phyloP scores from a whole-genome alignment of 441 rosid genomes.

The Populus trichocarpa region DNA sequence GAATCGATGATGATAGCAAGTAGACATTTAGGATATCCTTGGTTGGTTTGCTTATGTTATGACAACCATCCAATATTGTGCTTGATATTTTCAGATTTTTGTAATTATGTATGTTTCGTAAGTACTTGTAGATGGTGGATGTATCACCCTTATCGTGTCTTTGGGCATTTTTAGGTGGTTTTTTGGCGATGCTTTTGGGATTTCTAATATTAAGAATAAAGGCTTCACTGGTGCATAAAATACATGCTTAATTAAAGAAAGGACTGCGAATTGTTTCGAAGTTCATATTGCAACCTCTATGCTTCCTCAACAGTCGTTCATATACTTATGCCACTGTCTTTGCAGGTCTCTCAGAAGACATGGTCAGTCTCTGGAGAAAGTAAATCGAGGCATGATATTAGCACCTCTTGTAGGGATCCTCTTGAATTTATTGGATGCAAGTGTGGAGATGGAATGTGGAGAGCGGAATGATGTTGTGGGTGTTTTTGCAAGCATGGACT shows the following conservation, averaged over 20 bases:
- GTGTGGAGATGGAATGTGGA: slow-evolving; percentile 36
- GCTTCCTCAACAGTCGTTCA: slow-evolving; percentile 1
- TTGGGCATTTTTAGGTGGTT: neutral
- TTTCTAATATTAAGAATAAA: neutral
- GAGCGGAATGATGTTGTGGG: slow-evolving; percentile 65
- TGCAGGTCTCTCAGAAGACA: slow-evolving; percentile 78
- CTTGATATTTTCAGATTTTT: neutral
- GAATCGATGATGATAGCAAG: neutral
- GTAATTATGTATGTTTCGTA: neutral
- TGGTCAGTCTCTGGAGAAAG: slow-evolving; percentile 71
- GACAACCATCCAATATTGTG: neutral
- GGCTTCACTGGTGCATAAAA: neutral
- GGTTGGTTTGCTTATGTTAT: neutral
- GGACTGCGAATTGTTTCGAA: neutral
- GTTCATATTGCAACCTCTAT: neutral
- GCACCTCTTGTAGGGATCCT: slow-evolving; percentile 92
- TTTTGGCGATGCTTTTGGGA: neutral
- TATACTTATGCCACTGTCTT: slow-evolving; percentile 3
- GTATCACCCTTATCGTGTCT: neutral
- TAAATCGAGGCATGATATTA: slow-evolving; percentile 75
- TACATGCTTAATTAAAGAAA: neutral
- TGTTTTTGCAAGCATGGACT: slow-evolving; percentile 86
- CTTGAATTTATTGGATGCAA: slow-evolving; percentile 81
- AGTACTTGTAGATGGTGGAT: neutral
- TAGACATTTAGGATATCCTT: neutral